Evolutionary conservation across 2,329 filamentous ascomycete genomes (phyloP).

Genomic region (Cordyceps tenuipes): DNA sequence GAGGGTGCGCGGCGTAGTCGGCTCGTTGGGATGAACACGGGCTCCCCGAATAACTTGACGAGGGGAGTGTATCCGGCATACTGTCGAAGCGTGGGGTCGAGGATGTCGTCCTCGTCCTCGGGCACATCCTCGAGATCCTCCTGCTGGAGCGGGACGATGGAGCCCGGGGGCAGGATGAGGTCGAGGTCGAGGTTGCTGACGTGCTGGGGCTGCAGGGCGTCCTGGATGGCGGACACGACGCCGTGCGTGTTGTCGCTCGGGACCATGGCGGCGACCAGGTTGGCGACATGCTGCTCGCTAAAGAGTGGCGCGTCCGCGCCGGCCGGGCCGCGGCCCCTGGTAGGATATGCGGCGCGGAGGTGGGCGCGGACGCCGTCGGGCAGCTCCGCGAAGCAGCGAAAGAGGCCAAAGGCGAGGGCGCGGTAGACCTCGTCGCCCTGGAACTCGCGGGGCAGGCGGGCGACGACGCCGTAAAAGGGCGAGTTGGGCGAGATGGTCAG

Average conservation of each 20-base stretch:
- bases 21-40: constrained; percentile 79
- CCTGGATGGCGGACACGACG: constrained; percentile 63
- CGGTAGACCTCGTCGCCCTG: constrained; percentile 92
- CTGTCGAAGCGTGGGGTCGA: constrained; percentile 55
- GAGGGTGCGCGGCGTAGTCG: constrained; percentile 79
- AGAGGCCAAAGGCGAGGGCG: constrained; percentile 82
- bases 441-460: constrained; percentile 82
- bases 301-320: constrained; percentile 65
- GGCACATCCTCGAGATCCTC: constrained; percentile 51
- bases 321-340: constrained; percentile 39
- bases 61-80: constrained; percentile 73
- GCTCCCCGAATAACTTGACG: constrained; percentile 71
- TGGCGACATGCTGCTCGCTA: constrained; percentile 84
- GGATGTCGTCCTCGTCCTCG: constrained; percentile 56
- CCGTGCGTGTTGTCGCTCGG: constrained; percentile 69
- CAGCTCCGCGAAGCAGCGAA: constrained; percentile 90
- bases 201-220: constrained; percentile 71
- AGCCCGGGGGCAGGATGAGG: constrained; percentile 70
- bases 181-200: constrained; percentile 83
- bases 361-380: constrained; percentile 66
- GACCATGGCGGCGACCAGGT: constrained; percentile 77
- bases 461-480: constrained; percentile 81
- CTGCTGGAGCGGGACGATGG: constrained; percentile 57
- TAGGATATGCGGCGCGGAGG: constrained; percentile 52
- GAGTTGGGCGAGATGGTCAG: constrained; percentile 91